A percentile compares a stretch with the other conserved stretches of the same genome.
These are phyloP conservation scores for Meyerozyma guilliermondii DNA, from an alignment of 1,139 yeast genomes.

Conservation along the genomic window DNA sequence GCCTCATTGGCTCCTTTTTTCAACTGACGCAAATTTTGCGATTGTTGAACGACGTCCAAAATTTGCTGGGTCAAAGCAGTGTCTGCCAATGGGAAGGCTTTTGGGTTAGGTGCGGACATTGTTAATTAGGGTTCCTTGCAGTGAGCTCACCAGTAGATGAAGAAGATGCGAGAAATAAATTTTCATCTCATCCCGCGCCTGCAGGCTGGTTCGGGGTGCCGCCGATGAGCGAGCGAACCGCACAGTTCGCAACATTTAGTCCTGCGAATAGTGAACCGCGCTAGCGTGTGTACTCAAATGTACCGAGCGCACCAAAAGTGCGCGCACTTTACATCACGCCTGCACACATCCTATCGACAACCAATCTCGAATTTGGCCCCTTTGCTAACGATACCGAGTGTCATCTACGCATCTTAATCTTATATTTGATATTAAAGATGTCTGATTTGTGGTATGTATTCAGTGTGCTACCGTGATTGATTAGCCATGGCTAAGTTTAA, in stretches of 20 bases:
- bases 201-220: constrained; percentile 4
- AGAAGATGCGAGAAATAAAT: constrained; percentile 1
- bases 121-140: constrained; percentile 58
- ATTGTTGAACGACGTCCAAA: constrained; percentile 96
- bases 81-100: constrained; percentile 98
- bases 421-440: constrained; percentile 20
- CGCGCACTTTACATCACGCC: constrained; percentile 3
- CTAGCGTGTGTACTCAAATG: not conserved
- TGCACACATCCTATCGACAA: constrained; percentile 8
- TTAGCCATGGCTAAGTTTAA: no score
- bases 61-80: constrained; percentile 94
- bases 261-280: no score
- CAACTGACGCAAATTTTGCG: constrained; percentile 95
- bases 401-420: constrained; percentile 3
- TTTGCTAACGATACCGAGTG: constrained; percentile 1
- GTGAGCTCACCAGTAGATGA: constrained; percentile 41
- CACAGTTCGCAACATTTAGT: no score
- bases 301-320: constrained; percentile 1
- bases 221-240: constrained; percentile 4
- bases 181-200: constrained; percentile 6
- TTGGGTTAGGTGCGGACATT: constrained; percentile 82
- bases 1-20: constrained; percentile 99
- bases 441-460: constrained; percentile 58
- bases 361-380: constrained; percentile 6
- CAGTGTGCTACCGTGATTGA: not conserved